A percentile compares a stretch with the other conserved stretches of the same genome.
Conservation (phyloP, 2,329 filamentous ascomycete species). For the Knoxdaviesia capensis region DNA sequence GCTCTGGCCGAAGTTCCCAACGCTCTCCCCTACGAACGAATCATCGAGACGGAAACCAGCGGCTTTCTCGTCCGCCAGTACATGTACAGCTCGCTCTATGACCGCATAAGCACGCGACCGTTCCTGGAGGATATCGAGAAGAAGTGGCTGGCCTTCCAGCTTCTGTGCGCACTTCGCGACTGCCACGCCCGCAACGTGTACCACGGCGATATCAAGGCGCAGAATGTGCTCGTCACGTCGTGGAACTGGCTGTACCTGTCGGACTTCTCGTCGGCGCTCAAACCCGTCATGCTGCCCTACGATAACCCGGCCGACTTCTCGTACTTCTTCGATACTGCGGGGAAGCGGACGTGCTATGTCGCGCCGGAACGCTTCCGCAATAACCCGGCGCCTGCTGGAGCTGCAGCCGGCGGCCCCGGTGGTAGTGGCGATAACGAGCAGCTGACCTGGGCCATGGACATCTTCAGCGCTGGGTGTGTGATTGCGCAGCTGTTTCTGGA, state of each 20-base stretch:
- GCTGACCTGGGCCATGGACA: conserved; percentile 87
- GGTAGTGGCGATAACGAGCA: conserved; percentile 22
- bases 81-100: conserved; percentile 90
- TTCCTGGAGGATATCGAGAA: conserved; percentile 97
- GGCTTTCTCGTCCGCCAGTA: conserved; percentile 90
- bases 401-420: background rate
- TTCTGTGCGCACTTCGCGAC: conserved; percentile 79
- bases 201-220: conserved; percentile 96
- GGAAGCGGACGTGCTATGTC: conserved; percentile 79
- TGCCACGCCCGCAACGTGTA: conserved; percentile 79
- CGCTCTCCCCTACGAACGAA: conserved; percentile 71
- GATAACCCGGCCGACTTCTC: conserved; percentile 96
- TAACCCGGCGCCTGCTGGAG: conserved; percentile 37
- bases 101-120: conserved; percentile 85
- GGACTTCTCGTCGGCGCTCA: conserved; percentile 94
- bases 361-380: conserved; percentile 80
- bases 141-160: conserved; percentile 94
- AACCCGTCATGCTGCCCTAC: conserved; percentile 80
- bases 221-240: conserved; percentile 90
- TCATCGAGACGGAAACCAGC: conserved; percentile 78
- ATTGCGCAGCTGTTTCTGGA: conserved; percentile 94
- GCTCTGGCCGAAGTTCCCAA: conserved; percentile 71
- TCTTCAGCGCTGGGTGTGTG: conserved; percentile 92
- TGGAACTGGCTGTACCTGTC: conserved; percentile 99
- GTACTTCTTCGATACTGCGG: conserved; percentile 91